Percentiles rank a stretch among this genome's conserved stretches.
Conservation (phyloP, 805 yeast genomes). For the Saturnispora hagleri region DNA sequence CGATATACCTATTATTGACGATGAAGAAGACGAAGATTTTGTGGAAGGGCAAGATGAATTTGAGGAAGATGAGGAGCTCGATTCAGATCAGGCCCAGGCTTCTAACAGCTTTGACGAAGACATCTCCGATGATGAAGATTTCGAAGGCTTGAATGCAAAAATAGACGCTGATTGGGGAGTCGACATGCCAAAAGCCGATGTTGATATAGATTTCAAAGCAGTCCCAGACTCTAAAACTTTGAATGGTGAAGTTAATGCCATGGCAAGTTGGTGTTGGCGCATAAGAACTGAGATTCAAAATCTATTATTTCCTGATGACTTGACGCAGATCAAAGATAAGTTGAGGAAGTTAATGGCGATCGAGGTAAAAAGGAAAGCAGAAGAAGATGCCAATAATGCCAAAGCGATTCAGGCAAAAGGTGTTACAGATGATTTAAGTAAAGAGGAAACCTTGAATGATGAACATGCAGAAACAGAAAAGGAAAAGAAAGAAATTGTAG, state of each 20-base stretch:
- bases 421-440: background rate
- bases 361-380: conserved; percentile 1
- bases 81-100: background rate
- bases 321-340: conserved; percentile 3
- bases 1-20: conserved; percentile 4
- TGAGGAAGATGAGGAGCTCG: conserved; percentile 9
- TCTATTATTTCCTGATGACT: conserved; percentile 15
- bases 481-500: background rate
- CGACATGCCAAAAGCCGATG: conserved; percentile 11
- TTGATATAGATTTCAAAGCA: conserved; percentile 10
- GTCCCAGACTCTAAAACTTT: conserved; percentile 18
- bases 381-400: conserved; percentile 4
- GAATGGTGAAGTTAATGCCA: conserved; percentile 16
- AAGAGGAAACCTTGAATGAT: background rate
- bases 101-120: background rate
- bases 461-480: conserved; percentile 1
- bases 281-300: conserved; percentile 21
- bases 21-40: conserved; percentile 7
- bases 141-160: conserved; percentile 8
- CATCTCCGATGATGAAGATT: background rate
- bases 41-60: conserved; percentile 10
- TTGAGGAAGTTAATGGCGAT: conserved; percentile 1
- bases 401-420: background rate
- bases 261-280: conserved; percentile 17
- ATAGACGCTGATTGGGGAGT: conserved; percentile 23